These are phyloP conservation scores for Leccinum arenicola DNA, from an alignment of 768 basidiomycete species.

Conservation along the genomic window DNA sequence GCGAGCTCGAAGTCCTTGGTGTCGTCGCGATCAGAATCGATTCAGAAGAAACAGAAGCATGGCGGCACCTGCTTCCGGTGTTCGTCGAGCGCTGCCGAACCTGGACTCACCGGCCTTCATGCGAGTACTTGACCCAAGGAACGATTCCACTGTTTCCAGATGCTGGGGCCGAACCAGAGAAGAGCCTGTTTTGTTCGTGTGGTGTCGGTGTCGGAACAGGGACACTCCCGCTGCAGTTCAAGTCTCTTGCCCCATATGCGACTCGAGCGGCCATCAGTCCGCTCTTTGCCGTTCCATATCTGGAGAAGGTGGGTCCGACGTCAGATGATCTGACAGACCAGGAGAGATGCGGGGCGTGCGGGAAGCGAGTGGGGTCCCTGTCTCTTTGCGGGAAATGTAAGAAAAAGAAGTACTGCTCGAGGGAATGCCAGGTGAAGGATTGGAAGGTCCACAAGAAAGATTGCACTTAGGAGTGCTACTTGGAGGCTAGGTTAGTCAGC, in stretches of 20 bases:
- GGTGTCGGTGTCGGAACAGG: constrained; percentile 48
- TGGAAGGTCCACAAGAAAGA: constrained; percentile 46
- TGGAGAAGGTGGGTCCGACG: constrained; percentile 37
- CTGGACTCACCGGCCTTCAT: constrained; percentile 46
- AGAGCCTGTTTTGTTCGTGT: constrained; percentile 50
- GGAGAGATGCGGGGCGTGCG: constrained; percentile 21
- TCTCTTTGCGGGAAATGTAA: constrained; percentile 38
- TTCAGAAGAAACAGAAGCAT: constrained; percentile 31
- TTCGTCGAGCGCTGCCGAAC: constrained; percentile 52
- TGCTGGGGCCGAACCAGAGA: constrained; percentile 30
- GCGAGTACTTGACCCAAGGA: constrained; percentile 39
- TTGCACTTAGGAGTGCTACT: constrained; percentile 18
- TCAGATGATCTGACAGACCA: neutral
- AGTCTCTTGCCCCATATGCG: constrained; percentile 38
- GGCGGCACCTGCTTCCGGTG: constrained; percentile 51
- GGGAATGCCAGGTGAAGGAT: constrained; percentile 43
- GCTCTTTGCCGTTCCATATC: constrained; percentile 49
- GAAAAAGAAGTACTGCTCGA: constrained; percentile 40
- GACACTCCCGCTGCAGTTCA: constrained; percentile 38
- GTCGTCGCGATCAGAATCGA: constrained; percentile 16
- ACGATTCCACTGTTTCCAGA: constrained; percentile 38
- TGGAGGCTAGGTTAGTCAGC: neutral
- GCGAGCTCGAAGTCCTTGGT: constrained; percentile 7
- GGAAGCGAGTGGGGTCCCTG: constrained; percentile 23
- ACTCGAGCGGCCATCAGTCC: constrained; percentile 53